Evolutionary conservation across 306 rosid species (phyloP).

Genomic region (Vigna trinervia): DNA sequence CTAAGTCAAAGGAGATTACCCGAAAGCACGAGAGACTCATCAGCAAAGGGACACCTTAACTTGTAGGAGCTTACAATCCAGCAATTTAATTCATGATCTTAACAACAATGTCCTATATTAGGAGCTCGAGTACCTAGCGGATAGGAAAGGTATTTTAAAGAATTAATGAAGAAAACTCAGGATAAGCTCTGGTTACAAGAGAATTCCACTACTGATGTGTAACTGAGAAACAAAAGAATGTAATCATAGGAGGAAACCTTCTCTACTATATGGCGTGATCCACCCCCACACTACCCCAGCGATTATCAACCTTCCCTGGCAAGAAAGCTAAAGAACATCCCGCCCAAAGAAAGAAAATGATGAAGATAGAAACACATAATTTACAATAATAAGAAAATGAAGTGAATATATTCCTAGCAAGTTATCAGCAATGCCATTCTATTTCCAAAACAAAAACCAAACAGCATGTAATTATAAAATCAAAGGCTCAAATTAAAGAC

Average conservation of each 20-base stretch:
- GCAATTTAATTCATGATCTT: background rate
- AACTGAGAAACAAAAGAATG: background rate
- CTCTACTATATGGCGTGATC: background rate
- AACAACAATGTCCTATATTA: background rate
- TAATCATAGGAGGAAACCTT: background rate
- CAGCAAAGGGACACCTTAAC: background rate
- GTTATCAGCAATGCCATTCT: background rate
- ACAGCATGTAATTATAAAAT: background rate
- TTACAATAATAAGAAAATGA: background rate
- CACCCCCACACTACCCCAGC: background rate
- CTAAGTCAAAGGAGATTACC: background rate
- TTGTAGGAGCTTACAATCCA: background rate
- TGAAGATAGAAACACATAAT: background rate
- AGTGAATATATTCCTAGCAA: constrained; percentile 8
- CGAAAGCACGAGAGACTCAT: no score
- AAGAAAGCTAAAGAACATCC: background rate
- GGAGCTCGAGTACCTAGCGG: background rate
- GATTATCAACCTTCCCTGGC: background rate
- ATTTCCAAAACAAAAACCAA: constrained; percentile 24
- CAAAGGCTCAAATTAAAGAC: background rate
- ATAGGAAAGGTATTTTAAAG: background rate
- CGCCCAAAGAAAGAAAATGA: background rate
- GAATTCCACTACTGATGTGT: background rate
- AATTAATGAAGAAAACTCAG: background rate
- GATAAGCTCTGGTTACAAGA: background rate